Conservation (phyloP, 2,329 filamentous ascomycete genomes). For the Metarhizium sp. region DNA sequence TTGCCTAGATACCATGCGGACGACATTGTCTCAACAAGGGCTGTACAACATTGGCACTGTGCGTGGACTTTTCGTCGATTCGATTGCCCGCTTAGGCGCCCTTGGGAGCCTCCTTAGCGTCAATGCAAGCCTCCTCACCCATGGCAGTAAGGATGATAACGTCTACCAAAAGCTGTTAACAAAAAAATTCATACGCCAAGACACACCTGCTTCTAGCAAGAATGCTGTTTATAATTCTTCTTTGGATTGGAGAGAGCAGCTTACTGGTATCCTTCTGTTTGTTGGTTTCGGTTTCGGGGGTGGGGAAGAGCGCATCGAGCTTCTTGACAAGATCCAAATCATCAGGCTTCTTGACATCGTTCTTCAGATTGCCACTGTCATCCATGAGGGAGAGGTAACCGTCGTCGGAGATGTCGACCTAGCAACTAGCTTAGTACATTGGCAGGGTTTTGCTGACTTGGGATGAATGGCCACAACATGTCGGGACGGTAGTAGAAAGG, state of each 20-base stretch:
- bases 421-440: constrained; percentile 12
- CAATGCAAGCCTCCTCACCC: constrained; percentile 87
- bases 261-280: constrained; percentile 75
- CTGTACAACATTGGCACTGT: constrained; percentile 15
- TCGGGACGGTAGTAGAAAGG: not conserved
- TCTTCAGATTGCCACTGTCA: constrained; percentile 78
- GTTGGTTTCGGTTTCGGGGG: constrained; percentile 44
- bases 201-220: not conserved
- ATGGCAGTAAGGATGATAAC: constrained; percentile 91
- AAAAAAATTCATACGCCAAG: not conserved
- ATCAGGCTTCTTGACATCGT: constrained; percentile 90
- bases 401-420: constrained; percentile 92
- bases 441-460: constrained; percentile 3
- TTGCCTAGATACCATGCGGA: constrained; percentile 16
- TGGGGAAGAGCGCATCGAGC: constrained; percentile 69
- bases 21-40: constrained; percentile 13
- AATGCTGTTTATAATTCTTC: not conserved
- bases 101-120: constrained; percentile 82
- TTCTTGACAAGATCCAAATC: constrained; percentile 72
- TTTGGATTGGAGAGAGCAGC: constrained; percentile 27
- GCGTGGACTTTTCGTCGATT: constrained; percentile 10
- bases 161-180: constrained; percentile 42
- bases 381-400: constrained; percentile 91
- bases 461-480: not conserved
- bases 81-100: constrained; percentile 45